Percentiles rank a stretch among this genome's conserved stretches.
phyloP scores from a whole-genome alignment of 78 protist species.

The Diacronema lutheri region DNA sequence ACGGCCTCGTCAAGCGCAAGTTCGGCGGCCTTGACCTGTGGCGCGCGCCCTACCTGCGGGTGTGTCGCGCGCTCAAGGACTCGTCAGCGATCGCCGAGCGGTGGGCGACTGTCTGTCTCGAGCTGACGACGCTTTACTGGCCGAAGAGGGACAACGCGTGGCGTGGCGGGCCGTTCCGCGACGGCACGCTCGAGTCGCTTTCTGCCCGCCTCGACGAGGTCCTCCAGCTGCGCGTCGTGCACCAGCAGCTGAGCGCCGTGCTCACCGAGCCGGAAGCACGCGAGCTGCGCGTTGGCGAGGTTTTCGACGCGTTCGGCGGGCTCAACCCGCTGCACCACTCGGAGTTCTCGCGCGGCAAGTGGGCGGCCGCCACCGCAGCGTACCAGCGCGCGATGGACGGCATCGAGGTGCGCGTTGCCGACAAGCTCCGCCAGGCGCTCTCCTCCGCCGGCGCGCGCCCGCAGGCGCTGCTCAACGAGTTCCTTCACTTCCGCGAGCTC shows the following conservation, averaged over 20 bases:
- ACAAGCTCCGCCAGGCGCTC: background rate
- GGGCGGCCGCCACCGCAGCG: background rate
- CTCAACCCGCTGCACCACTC: background rate
- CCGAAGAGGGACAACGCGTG: background rate
- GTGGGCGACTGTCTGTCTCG: no score
- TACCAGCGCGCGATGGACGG: background rate
- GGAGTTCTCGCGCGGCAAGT: background rate
- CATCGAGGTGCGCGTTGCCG: background rate
- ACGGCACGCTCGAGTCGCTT: background rate
- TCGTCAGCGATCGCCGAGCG: background rate
- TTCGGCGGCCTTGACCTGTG: background rate
- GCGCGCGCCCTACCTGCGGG: background rate
- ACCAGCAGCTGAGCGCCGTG: background rate
- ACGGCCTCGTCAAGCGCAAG: background rate
- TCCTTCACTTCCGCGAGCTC: background rate
- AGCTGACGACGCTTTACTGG: background rate
- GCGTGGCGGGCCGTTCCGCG: background rate
- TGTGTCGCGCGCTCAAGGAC: background rate
- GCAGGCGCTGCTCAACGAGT: constrained; percentile 11
- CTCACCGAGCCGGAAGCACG: background rate
- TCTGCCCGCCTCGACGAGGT: background rate
- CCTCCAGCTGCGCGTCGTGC: background rate
- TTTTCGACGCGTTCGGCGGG: background rate
- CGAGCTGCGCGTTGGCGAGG: background rate
- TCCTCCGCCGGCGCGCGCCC: background rate